Base-by-base conservation (phyloP, 192 early-diverging fungal genomes). In the Backusella tarrabulga region DNA sequence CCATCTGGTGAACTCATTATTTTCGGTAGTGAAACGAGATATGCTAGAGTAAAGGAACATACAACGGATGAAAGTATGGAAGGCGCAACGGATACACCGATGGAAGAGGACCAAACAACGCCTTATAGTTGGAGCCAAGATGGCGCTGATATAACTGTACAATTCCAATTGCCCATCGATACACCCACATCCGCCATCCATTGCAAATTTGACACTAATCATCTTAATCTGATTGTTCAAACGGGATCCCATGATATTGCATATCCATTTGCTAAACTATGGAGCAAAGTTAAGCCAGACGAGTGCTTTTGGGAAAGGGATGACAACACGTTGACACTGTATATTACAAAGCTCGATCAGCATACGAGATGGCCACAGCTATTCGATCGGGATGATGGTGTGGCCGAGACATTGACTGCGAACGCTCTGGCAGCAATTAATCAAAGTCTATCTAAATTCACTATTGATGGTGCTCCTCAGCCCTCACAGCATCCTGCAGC, bases 61-160 rank as follows among this genome's bases (percentile, higher is more conserved):
- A 78, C 19, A 4, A 42, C 67, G 40, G 15, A 52, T 67, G 67
- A 56, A 63, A 7, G 3, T 0, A 23, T 23, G 3, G 36, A 6
- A 23, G 29, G 1, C 15, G 19, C 26, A 29, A 6, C 34, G 17
- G 42, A 44, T 12, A 41, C 38, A 3, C 69, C 38, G 6, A 70
- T 12, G 42, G 42, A 32, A 74, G 34, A 56, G 34, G 73, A 35
- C 2, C 35, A 15, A 76, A 78, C 26, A 41, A 76, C 80, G 1
- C 85, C 81, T 4, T 94, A 94, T 79, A 85, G 88, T 72, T 94
- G 93, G 93, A 90, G 81, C 3, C 93, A 94, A 50, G 88, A 90
- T 5, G 73, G 83, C 7, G 81, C 82, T 9, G 93, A 94, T 42
- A 83, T 94, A 63, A 91, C 91, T 0, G 75, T 94, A 34, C 85